phyloP scores from a whole-genome alignment of 768 basidiomycete species.

The Hebeloma cylindrosporum region DNA sequence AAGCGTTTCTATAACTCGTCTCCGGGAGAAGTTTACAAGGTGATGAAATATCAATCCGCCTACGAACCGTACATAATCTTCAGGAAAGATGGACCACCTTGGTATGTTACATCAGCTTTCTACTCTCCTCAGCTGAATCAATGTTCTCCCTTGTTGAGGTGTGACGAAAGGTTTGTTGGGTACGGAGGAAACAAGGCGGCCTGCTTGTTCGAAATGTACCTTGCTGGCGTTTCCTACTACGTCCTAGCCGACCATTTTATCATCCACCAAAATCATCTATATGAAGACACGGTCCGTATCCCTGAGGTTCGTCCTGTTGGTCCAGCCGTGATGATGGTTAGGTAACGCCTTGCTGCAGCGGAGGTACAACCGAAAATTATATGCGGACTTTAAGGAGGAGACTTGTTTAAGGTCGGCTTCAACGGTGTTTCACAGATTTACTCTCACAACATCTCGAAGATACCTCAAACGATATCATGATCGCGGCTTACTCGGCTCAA shows the following conservation, averaged over 20 bases:
- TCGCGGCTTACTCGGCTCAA: conserved; percentile 47
- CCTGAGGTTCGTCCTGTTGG: conserved; percentile 52
- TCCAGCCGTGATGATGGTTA: neutral
- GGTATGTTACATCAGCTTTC: conserved; percentile 41
- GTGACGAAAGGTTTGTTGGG: conserved; percentile 87
- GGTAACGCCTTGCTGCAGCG: conserved; percentile 41
- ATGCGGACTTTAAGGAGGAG: conserved; percentile 78
- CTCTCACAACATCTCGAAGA: conserved; percentile 32
- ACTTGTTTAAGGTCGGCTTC: conserved; percentile 43
- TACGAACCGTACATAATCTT: conserved; percentile 91
- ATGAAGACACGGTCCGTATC: conserved; percentile 72
- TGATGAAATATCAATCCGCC: conserved; percentile 73
- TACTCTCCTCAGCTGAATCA: conserved; percentile 1
- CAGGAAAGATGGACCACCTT: conserved; percentile 72
- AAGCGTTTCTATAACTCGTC: conserved; percentile 58
- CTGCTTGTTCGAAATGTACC: conserved; percentile 88
- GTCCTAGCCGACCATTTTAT: conserved; percentile 87
- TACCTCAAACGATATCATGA: conserved; percentile 64
- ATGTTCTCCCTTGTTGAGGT: conserved; percentile 48
- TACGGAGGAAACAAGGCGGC: conserved; percentile 94
- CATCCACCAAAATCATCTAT: conserved; percentile 82
- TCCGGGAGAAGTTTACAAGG: conserved; percentile 71
- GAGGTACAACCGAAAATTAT: conserved; percentile 73
- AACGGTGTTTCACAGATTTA: neutral
- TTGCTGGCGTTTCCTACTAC: conserved; percentile 81